Conservation (phyloP, 2,329 filamentous ascomycete species). For the Paraconiothyrium sp. region DNA sequence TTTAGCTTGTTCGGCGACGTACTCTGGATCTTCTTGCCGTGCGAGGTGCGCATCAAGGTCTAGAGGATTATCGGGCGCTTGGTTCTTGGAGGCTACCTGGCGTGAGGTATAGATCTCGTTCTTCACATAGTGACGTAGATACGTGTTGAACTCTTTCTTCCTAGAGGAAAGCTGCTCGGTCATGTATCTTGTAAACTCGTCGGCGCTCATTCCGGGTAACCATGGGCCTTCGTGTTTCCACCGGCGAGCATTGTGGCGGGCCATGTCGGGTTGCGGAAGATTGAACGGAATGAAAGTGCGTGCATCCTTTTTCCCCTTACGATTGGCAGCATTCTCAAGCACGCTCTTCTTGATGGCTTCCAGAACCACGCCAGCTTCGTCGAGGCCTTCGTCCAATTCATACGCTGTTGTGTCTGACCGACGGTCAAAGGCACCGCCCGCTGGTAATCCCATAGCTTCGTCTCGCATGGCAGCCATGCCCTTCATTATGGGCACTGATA, state of each 20-base stretch:
- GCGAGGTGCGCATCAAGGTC: conserved; percentile 26
- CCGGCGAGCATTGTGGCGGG: conserved; percentile 46
- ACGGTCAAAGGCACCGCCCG: conserved; percentile 43
- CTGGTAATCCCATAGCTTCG: conserved; percentile 25
- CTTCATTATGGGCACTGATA: conserved; percentile 74
- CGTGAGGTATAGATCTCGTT: conserved; percentile 44
- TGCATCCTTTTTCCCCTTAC: conserved; percentile 12
- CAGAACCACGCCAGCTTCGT: conserved; percentile 38
- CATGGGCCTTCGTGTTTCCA: conserved; percentile 70
- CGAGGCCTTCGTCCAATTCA: conserved; percentile 34
- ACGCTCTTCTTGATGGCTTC: conserved; percentile 36
- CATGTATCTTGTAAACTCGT: conserved; percentile 64
- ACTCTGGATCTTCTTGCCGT: conserved; percentile 29
- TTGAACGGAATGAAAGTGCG: conserved; percentile 26
- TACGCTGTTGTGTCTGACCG: conserved; percentile 46
- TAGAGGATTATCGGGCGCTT: conserved; percentile 25
- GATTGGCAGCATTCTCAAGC: conserved; percentile 14
- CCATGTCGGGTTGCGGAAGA: conserved; percentile 32
- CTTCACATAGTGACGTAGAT: conserved; percentile 43
- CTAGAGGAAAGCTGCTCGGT: conserved; percentile 53
- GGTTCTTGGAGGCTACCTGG: conserved; percentile 27
- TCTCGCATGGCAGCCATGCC: conserved; percentile 33
- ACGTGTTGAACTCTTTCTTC: conserved; percentile 40
- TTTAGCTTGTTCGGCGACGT: conserved; percentile 30
- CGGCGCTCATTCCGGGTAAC: conserved; percentile 64